phyloP scores from a whole-genome alignment of 2,329 filamentous ascomycete species.

The Trichoderma gracile region DNA sequence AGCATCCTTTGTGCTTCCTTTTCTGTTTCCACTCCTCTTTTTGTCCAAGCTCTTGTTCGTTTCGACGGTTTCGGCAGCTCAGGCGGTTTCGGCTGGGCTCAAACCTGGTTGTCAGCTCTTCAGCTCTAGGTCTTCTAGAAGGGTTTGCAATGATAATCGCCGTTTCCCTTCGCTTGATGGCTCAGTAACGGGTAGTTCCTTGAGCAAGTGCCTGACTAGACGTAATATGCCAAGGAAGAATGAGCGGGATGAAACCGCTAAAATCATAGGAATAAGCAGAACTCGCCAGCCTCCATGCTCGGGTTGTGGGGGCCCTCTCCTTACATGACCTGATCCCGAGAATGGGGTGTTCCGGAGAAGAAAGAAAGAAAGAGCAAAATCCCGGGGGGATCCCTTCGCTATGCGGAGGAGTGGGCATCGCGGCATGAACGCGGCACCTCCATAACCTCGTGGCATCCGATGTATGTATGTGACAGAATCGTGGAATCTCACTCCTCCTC shows the following conservation, averaged over 20 bases:
- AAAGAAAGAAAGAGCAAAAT: too few species aligned
- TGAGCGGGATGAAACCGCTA: not conserved
- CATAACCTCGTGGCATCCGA: too few species aligned
- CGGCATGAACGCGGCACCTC: too few species aligned
- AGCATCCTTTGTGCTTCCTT: not conserved
- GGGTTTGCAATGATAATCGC: not conserved
- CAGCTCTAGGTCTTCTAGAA: conserved; percentile 3
- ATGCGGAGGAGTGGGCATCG: too few species aligned
- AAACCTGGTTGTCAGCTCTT: not conserved
- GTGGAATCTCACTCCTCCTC: not conserved
- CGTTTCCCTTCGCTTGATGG: not conserved
- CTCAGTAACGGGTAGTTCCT: not conserved
- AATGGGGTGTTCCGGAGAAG: not conserved
- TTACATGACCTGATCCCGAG: not conserved
- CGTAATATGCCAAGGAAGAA: not conserved
- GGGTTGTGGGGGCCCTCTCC: not conserved
- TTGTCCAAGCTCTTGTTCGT: not conserved
- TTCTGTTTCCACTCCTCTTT: not conserved
- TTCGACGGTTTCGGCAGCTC: not conserved
- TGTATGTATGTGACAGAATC: not conserved
- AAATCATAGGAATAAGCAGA: not conserved
- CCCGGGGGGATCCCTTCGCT: too few species aligned
- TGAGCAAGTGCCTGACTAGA: not conserved
- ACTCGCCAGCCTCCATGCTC: too few species aligned
- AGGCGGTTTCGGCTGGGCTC: not conserved